Evolutionary conservation across 1,284 basidiomycete species (phyloP), one percentile per base, ranked within the genome.

Genomic region (Pascua guehoae): DNA sequence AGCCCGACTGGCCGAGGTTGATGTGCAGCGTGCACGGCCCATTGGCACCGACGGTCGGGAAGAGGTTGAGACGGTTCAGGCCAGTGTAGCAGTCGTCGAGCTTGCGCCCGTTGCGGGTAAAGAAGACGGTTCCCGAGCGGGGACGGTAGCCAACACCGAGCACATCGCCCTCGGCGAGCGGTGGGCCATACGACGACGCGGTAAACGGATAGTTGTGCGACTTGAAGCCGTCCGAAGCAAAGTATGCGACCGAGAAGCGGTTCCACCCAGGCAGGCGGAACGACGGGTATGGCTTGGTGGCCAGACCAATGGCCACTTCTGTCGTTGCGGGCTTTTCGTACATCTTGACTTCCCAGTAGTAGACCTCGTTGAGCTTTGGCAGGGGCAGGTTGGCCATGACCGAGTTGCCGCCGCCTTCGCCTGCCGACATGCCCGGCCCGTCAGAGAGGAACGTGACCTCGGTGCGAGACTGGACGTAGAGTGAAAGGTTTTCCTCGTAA

Each of bases 321-420:
- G 91, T 96, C 1, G 83, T 80, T 59, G 84, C 81, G 8, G 91
- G 90, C 59, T 95, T 87, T 76, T 97, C 93, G 73, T 92, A 97
- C 87, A 96, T 89, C 80, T 97, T 97, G 62, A 92, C 88, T 73
- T 97, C 93, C 88, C 90, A 97, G 74, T 97, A 97, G 75, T 97
- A 97, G 12, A 95, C 91, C 74, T 97, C 93, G 78, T 97, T 97
- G 52, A 96, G 81, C 72, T 95, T 95, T 12, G 93, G 93, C 5
- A 97, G 79, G 0, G 93, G 93, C 8, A 97, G 81, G 73, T 97
- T 97, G 51, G 91, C 93, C 79, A 96, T 91, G 7, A 97, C 93
- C 56, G 85, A 90, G 18, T 92, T 92, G 2, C 90, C 89, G 9
- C 80, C 81, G 12, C 80, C 80, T 66, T 81, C 80, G 41, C 75